Conservation (phyloP, 1,139 yeast genomes). For the Hansenula sp. region DNA sequence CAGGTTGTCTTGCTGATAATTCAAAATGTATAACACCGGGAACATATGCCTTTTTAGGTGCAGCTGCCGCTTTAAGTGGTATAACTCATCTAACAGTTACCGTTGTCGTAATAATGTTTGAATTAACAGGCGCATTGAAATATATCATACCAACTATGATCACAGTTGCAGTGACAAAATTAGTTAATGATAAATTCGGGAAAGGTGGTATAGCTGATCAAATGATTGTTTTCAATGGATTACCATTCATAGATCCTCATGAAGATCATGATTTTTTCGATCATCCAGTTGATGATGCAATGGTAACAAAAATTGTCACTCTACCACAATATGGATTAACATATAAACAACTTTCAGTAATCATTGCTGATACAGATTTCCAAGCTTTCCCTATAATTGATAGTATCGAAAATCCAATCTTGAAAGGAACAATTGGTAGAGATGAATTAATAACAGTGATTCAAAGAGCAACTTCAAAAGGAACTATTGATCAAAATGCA, state of each 20-base stretch:
- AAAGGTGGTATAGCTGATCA: slow-evolving; percentile 92
- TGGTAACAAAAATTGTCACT: slow-evolving; percentile 52
- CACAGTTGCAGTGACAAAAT: slow-evolving; percentile 85
- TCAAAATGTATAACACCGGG: slow-evolving; percentile 79
- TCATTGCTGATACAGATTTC: slow-evolving; percentile 36
- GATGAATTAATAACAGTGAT: slow-evolving; percentile 11
- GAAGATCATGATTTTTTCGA: slow-evolving; percentile 52
- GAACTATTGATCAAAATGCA: slow-evolving; percentile 9
- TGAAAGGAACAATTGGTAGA: slow-evolving; percentile 19
- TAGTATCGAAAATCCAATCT: slow-evolving; percentile 18
- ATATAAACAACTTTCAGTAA: slow-evolving; percentile 21
- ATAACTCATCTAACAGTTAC: slow-evolving; percentile 89
- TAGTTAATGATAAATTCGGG: slow-evolving; percentile 73
- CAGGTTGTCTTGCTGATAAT: slow-evolving; percentile 35
- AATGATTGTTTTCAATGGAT: slow-evolving; percentile 84
- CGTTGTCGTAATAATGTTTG: slow-evolving; percentile 94
- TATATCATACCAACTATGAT: slow-evolving; percentile 95
- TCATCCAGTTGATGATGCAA: slow-evolving; percentile 55
- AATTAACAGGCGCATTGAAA: slow-evolving; percentile 86
- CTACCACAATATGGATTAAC: slow-evolving; percentile 40
- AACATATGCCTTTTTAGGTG: slow-evolving; percentile 94
- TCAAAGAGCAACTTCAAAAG: slow-evolving; percentile 1
- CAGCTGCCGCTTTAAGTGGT: slow-evolving; percentile 93
- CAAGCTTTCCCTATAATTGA: slow-evolving; percentile 55
- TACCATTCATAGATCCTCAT: slow-evolving; percentile 78